A percentile compares a stretch with the other conserved stretches of the same genome.
These are phyloP conservation scores for Pseudocohnilembus persalinus DNA, from an alignment of 169 alveolate genomes.

Conservation along the genomic window DNA sequence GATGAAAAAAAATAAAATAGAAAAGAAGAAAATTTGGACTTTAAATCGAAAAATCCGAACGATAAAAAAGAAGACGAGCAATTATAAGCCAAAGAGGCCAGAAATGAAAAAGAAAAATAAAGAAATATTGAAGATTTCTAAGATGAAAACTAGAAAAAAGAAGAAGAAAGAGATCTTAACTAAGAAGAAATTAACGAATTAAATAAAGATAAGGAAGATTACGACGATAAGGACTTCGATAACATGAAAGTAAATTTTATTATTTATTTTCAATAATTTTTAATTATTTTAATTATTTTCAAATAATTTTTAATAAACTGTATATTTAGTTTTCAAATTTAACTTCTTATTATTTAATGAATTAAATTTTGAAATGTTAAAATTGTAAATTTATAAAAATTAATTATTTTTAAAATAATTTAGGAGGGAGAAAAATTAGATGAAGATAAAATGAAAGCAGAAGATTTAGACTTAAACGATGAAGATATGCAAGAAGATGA, in stretches of 20 bases:
- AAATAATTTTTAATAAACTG: no score
- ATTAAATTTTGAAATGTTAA: no score
- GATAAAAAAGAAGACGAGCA: slow-evolving; percentile 42
- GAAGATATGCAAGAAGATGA: neutral
- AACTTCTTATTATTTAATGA: no score
- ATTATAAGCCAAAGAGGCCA: slow-evolving; percentile 52
- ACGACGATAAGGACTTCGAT: neutral
- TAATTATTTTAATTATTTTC: no score
- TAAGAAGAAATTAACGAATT: slow-evolving; percentile 15
- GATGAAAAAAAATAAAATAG: slow-evolving; percentile 46
- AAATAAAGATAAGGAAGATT: neutral
- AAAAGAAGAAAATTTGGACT: slow-evolving; percentile 33
- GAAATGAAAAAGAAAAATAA: slow-evolving; percentile 54
- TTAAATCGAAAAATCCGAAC: slow-evolving; percentile 46
- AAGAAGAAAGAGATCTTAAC: neutral
- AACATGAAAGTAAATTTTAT: no score
- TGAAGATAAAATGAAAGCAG: neutral
- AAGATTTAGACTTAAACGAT: neutral
- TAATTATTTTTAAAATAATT: no score
- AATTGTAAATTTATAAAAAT: no score
- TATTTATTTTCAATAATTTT: no score
- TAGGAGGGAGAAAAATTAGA: neutral
- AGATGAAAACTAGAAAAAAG: slow-evolving; percentile 26
- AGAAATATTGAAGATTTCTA: slow-evolving; percentile 41
- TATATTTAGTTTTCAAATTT: no score